Base-by-base conservation (phyloP, 805 yeast genomes). In the Candida insectalens region DNA sequence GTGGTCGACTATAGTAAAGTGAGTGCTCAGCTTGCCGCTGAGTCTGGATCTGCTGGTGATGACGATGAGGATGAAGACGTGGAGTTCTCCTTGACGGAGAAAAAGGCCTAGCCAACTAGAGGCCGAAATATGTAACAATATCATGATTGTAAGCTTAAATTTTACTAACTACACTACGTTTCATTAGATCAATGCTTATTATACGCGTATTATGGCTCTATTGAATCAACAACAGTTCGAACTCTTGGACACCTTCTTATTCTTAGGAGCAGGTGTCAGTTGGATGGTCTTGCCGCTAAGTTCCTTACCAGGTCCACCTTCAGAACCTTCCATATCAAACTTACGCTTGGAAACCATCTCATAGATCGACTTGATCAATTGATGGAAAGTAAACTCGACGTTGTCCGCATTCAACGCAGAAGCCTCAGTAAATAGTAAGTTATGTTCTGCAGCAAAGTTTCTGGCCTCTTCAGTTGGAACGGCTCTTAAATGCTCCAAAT, bases 401-500 rank as follows among this genome's bases (percentile, higher is more conserved):
- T 92, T 92, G 52, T 89, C 94, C 29, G 95, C 80, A 47, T 84
- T 84, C 42, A 92, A 70, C 19, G 97, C 98, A 40, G 94, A 80
- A 12, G 97, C 94, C 66, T 92, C 98, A 30, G 96, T 89, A 57
- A 92, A 92, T 50, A 92, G 66, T 49, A 92, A 69, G 57, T 75
- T 83, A 64, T 92, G 88, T 60, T 92, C 96, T 39, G 83, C 74
- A 26, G 96, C 95, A 63, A 88, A 88, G 52, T 80, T 83, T 60
- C 79, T 82, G 39, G 97, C 98, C 62, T 92, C 98, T 38, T 92
- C 97, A 21, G 96, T 88, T 39, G 97, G 95, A 15, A 92, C 95
- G 0, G 96, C 96, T 52, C 98, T 76, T 53, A 87, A 67, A 60
- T 89, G 96, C 46, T 79, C 83, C 56, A 87, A 68, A 66, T 88